Evolutionary conservation across 768 basidiomycete genomes (phyloP).

Genomic region (Leccinum uliginosum): DNA sequence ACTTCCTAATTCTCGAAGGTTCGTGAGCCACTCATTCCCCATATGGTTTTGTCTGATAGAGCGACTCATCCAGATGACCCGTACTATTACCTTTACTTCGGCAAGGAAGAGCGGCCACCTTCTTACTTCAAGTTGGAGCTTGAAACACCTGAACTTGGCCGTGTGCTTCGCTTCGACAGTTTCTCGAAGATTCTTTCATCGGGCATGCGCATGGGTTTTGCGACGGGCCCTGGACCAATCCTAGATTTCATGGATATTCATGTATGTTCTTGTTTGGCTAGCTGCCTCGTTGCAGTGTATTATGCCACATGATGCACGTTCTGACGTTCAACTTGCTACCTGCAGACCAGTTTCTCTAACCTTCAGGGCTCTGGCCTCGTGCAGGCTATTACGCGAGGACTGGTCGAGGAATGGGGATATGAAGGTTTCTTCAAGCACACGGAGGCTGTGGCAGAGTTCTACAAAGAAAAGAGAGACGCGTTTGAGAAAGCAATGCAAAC

Average conservation of each 20-base stretch:
- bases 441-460: slow-evolving; percentile 65
- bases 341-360: slow-evolving; percentile 61
- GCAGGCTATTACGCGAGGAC: slow-evolving; percentile 54
- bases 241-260: slow-evolving; percentile 67
- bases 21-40: slow-evolving; percentile 1
- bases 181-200: slow-evolving; percentile 79
- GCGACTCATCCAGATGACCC: slow-evolving; percentile 59
- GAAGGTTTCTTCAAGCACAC: slow-evolving; percentile 71
- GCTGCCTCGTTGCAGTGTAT: slow-evolving; percentile 11
- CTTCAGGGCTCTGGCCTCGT: slow-evolving; percentile 63
- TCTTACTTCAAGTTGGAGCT: slow-evolving; percentile 83
- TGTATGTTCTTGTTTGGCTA: slow-evolving; percentile 38
- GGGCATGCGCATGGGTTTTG: slow-evolving; percentile 79
- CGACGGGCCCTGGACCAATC: slow-evolving; percentile 66
- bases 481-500: slow-evolving; percentile 74
- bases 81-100: slow-evolving; percentile 76
- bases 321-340: slow-evolving; percentile 7
- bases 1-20: slow-evolving; percentile 87
- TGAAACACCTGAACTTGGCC: slow-evolving; percentile 61
- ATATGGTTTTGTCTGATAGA: not conserved
- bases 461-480: slow-evolving; percentile 65
- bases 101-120: slow-evolving; percentile 54
- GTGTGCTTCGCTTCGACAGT: slow-evolving; percentile 86
- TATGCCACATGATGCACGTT: not conserved
- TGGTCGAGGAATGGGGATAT: slow-evolving; percentile 71